Evolutionary conservation across 768 basidiomycete species (phyloP), one percentile per base, ranked within the genome.

Genomic region (Podaxis rugospora): DNA sequence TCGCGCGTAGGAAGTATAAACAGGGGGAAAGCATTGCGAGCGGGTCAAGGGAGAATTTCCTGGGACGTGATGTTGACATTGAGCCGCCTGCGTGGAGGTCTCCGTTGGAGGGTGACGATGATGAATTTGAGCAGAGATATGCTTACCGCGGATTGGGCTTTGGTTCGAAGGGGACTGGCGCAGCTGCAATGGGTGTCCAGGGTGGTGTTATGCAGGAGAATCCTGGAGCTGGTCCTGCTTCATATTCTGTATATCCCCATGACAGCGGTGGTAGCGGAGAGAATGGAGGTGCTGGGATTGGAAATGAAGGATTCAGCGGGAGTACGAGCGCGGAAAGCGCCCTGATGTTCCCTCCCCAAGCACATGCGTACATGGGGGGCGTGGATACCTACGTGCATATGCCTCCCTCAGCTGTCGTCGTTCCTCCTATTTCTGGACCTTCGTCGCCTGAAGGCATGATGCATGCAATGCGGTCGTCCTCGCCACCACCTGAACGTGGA

Each of bases 1-100:
- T 72, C 25, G 63, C 65, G 1, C 78, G 77, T 55, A 66, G 65
- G 51, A 64, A 70, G 23, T 73, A 70, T 54, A 66, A 67, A 51
- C 59, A 66, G 4, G 62, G 62, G 37, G 61, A 57, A 35, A 47
- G 51, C 35, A 39, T 59, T 23, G 56, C 10, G 13, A 36, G 59
- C 6, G 66, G 66, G 3, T 69, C 67, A 10, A 67, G 63, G 7
- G 69, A 71, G 35, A 63, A 65, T 32, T 65, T 70, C 51, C 63
- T 69, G 14, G 61, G 64, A 27, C 61, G 62, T 5, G 67, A 57
- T 9, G 21, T 36, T 35, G 56, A 27, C 2, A 23, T 44, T 27
- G 54, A 27, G 25, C 7, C 25, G 13, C 63, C 62, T 10, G 58
- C 64, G 16, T 75, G 74, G 74, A 66, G 71, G 40, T 69, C 70